Base-by-base conservation (phyloP, 768 basidiomycete genomes). In the Phanerodontia chrysosporium region DNA sequence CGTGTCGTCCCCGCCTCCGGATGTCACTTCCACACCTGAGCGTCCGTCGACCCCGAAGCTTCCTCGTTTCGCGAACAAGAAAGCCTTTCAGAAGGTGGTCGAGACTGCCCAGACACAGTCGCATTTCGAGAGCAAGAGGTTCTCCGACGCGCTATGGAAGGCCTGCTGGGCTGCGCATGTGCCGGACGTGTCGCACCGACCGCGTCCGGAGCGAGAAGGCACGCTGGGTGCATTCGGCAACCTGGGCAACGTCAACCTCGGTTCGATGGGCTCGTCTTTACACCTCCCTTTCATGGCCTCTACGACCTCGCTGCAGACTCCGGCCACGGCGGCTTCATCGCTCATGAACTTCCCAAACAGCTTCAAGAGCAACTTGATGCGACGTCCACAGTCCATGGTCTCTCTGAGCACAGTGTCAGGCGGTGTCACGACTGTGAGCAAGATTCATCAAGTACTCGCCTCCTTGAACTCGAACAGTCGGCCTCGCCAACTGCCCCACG, bases 81-180 rank as follows among this genome's bases (percentile, higher is more conserved):
- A 61, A 22, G 62, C 61, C 0, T 67, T 67, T 51, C 62, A 66
- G 14, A 84, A 89, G 24, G 82, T 87, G 13, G 86, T 88, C 0
- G 87, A 89, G 32, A 78, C 83, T 27, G 84, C 83, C 55, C 74
- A 76, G 42, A 73, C 74, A 21, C 59, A 61, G 30, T 42, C 48
- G 13, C 70, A 75, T 0, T 81, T 84, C 45, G 80, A 84, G 49
- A 70, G 72, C 16, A 76, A 75, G 14, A 78, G 74, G 63, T 79
- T 88, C 51, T 75, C 79, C 3, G 78, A 80, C 55, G 86, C 87
- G 35, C 72, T 90, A 2, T 72, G 78, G 60, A 79, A 74, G 58
- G 79, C 84, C 2, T 87, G 83, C 64, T 79, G 78, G 73, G 70
- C 75, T 14, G 77, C 79, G 30, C 77, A 83, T n/a, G 79, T 78